These are phyloP conservation scores for Boletus smithii DNA, from an alignment of 1,284 basidiomycete species.

Conservation along the genomic window DNA sequence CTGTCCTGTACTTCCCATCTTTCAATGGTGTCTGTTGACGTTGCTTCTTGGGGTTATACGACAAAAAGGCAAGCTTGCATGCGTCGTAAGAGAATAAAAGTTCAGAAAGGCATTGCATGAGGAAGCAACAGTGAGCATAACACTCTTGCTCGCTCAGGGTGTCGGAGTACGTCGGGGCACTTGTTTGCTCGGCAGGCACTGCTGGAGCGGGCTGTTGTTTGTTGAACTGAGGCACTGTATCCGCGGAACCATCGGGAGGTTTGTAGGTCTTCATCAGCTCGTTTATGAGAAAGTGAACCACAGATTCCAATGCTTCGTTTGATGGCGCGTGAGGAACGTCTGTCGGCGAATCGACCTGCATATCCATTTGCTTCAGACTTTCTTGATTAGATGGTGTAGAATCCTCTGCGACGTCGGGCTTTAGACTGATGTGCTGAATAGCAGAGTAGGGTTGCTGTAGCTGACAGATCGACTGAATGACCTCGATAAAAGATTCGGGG, in stretches of 20 bases:
- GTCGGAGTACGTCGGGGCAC: conserved; percentile 17
- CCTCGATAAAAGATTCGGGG: conserved; percentile 73
- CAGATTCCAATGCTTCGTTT: conserved; percentile 56
- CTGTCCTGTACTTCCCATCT: conserved; percentile 59
- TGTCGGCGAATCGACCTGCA: conserved; percentile 63
- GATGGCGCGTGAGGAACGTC: conserved; percentile 29
- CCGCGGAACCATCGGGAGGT: conserved; percentile 17
- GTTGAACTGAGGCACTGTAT: conserved; percentile 11
- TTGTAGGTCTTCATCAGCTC: conserved; percentile 70
- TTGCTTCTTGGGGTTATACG: conserved; percentile 68
- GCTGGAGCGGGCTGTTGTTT: conserved; percentile 15
- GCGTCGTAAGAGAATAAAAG: conserved; percentile 89
- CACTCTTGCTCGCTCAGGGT: conserved; percentile 36
- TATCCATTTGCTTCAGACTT: conserved; percentile 40
- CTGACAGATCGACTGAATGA: conserved; percentile 68
- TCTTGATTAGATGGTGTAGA: conserved; percentile 24
- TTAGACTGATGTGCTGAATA: conserved; percentile 64
- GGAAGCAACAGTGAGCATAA: conserved; percentile 74
- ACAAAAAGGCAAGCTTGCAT: conserved; percentile 87
- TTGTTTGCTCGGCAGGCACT: conserved; percentile 16
- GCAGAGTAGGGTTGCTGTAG: conserved; percentile 65
- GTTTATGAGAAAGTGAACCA: conserved; percentile 69
- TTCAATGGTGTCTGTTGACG: conserved; percentile 59
- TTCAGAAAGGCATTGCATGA: conserved; percentile 92
- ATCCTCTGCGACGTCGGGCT: conserved; percentile 35